Evolutionary conservation across 2,329 filamentous ascomycete genomes (phyloP), one percentile per base, ranked within the genome.

Genomic region (Botryotinia narcissicola): DNA sequence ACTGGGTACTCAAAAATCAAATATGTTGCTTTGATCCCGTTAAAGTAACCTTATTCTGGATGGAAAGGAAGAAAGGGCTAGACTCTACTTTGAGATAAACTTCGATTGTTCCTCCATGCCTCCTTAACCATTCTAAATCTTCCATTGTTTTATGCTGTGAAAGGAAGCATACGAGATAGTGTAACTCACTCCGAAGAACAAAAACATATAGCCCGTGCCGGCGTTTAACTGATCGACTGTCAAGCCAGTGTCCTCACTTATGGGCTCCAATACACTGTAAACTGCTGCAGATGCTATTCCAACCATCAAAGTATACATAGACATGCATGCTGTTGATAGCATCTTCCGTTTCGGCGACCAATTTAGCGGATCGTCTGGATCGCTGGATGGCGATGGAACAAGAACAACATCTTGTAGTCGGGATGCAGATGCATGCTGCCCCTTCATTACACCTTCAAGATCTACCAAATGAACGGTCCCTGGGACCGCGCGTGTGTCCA

Each of bases 141-240:
- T n/a, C 22, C 35, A 37, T 22, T 14, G 35, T 35, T 40, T 29
- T 40, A 54, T 37, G 10, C 18, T 18, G 37, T 57, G 10, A 32
- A 51, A 20, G n/a, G 25, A 57, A 57, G 16, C 37, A 59, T 22
- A 69, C 29, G 66, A 67, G 29, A 57, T 22, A 54, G 51, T 40
- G 12, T 46, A 32, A 48, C 59, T 73, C 40, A 71, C 68, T 32
- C 73, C 73, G 59, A 77, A 77, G n/a, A 77, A 81, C 44, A 87
- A 77, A 75, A 87, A 87, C 85, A 87, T 86, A 69, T 85, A 83
- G 3, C 86, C 86, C 20, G 84, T 87, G 12, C 86, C 86, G 67
- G 83, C 81, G 74, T 86, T 86, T 29, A 87, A 78, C 51, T 84
- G 81, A 6, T 79, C 80, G 2, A 86, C 77, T 0, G 83, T 83